Evolutionary conservation across 2,329 filamentous ascomycete genomes (phyloP).

Genomic region (Microsporum canis): DNA sequence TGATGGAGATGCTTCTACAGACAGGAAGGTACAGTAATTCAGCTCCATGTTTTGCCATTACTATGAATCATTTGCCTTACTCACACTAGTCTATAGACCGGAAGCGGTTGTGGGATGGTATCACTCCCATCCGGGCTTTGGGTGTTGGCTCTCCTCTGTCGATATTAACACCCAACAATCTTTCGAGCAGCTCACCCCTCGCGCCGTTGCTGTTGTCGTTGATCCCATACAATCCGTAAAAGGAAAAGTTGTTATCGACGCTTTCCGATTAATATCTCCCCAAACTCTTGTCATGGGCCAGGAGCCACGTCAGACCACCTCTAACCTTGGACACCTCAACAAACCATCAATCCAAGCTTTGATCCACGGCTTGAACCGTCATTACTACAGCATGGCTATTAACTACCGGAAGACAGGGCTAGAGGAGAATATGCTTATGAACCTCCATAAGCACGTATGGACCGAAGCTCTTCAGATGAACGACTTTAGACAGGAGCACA

Average conservation of each 20-base stretch:
- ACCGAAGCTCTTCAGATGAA: constrained; percentile 96
- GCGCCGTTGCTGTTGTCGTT: constrained; percentile 93
- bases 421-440: constrained; percentile 99
- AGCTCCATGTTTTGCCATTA: neutral
- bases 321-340: constrained; percentile 94
- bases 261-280: constrained; percentile 95
- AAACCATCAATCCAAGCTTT: constrained; percentile 99
- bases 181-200: constrained; percentile 96
- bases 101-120: constrained; percentile 99
- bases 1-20: constrained; percentile 99
- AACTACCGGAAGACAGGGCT: constrained; percentile 95
- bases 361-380: constrained; percentile 92
- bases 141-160: constrained; percentile 96
- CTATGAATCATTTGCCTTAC: neutral
- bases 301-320: constrained; percentile 93
- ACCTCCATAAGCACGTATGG: constrained; percentile 98
- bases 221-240: constrained; percentile 99
- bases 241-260: constrained; percentile 98
- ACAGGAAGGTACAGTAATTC: constrained; percentile 64
- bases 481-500: constrained; percentile 76
- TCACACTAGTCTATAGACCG: constrained; percentile 46
- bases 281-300: constrained; percentile 97
- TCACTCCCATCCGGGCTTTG: constrained; percentile 97
- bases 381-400: constrained; percentile 99
- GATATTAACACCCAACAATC: constrained; percentile 99